These are phyloP conservation scores for Irpex rosettiformis DNA, from an alignment of 1,284 basidiomycete species.

Conservation along the genomic window DNA sequence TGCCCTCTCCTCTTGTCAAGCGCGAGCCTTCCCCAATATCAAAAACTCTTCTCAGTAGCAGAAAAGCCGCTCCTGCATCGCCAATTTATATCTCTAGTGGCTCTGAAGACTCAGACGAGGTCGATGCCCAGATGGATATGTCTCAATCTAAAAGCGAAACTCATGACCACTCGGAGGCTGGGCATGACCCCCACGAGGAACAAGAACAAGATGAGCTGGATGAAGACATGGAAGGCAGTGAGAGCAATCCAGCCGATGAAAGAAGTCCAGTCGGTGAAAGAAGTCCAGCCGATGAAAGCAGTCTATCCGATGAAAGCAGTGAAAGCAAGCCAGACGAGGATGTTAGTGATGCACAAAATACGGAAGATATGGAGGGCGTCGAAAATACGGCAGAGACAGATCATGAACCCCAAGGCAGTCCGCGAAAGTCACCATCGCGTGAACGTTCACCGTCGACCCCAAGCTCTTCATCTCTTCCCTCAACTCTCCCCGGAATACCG, in stretches of 20 bases:
- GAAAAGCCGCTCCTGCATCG: too few species aligned
- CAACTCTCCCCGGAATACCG: background rate
- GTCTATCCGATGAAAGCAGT: too few species aligned
- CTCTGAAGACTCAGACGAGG: constrained; percentile 11
- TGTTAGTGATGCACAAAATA: background rate
- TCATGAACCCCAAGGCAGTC: background rate
- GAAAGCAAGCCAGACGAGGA: too few species aligned
- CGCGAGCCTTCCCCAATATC: too few species aligned
- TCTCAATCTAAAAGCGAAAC: background rate
- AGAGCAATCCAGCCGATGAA: background rate
- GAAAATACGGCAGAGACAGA: background rate
- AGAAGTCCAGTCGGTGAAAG: too few species aligned
- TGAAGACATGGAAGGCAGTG: background rate
- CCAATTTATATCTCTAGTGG: constrained; percentile 12
- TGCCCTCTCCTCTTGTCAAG: too few species aligned
- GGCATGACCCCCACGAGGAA: too few species aligned
- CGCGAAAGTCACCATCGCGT: background rate
- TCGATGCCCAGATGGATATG: constrained; percentile 8
- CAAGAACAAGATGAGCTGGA: background rate
- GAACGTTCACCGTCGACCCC: background rate
- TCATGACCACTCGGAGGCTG: background rate
- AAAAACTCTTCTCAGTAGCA: too few species aligned
- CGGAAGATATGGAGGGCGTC: too few species aligned
- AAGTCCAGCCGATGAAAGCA: too few species aligned
- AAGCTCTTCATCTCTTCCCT: background rate